Evolutionary conservation across 371 early-diverging fungal genomes (phyloP), one percentile per base, ranked within the genome.

Genomic region (Apophysomyces variabilis): DNA sequence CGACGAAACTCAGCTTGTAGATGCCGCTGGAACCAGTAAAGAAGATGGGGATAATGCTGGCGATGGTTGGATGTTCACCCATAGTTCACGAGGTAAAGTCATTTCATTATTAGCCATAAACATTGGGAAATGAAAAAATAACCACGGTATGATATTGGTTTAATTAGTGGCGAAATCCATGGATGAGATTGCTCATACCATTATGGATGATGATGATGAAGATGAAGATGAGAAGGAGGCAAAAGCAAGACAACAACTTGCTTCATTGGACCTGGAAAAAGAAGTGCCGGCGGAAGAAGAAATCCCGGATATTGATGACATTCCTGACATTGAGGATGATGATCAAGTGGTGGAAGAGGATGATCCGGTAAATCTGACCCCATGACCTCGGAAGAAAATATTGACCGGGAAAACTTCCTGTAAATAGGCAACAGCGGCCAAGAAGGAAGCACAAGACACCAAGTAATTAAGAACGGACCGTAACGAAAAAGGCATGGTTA

Each of bases 301-400:
- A 21, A 90, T 89, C 37, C 89, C 87, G 13, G 87, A 87, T 68
- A 79, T 92, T 13, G 94, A 95, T 59, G 96, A 96, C 44, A 95
- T 98, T 61, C 96, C 95, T 3, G 97, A 96, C 74, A 92, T 98
- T 74, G 97, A 96, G 61, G 96, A 96, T 60, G 80, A 80, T 72
- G 87, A 91, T 58, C 73, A 85, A 68, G 66, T 87, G 56, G 80
- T 71, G 32, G 92, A 93, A 63, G 93, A 89, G 50, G 92, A 89
- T 1, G 91, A 92, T 65, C 88, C 90, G 4, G 85, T 82, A 76
- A 70, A 71, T 4, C 41, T 13, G 41, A 3, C 38, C 39, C 12
- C 18, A 14, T 58, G 12, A 37, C 18, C 0, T n/a, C 5, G 9
- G 54, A 26, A 50, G 21, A 50, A 50, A 50, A 21, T 21, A 18